These are phyloP conservation scores for Metahyphopichia silvanorum DNA, from an alignment of 805 yeast species.

Conservation along the genomic window DNA sequence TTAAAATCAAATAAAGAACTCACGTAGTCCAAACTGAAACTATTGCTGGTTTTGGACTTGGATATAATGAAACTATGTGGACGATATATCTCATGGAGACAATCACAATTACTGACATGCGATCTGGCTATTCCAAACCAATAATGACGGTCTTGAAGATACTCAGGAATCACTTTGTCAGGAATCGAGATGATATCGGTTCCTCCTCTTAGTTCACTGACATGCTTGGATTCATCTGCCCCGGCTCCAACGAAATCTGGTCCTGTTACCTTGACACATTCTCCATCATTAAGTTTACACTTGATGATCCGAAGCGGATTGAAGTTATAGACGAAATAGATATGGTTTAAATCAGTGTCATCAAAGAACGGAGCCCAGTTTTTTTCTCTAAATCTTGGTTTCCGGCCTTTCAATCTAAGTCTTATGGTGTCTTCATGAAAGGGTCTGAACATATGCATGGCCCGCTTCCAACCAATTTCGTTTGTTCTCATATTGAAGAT, in stretches of 20 bases:
- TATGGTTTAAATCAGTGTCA: too few relatives aligned
- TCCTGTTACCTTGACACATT: slow-evolving; percentile 5
- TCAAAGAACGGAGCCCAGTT: slow-evolving; percentile 26
- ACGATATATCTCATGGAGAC: slow-evolving; percentile 13
- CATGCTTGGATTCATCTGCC: slow-evolving; percentile 4
- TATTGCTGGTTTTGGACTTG: too few relatives aligned
- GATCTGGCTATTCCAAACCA: slow-evolving; percentile 20
- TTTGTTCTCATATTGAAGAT: slow-evolving; percentile 9
- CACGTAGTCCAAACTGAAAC: too few relatives aligned
- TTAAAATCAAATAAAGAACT: too few relatives aligned
- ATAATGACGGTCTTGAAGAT: slow-evolving; percentile 6
- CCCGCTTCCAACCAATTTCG: slow-evolving; percentile 7
- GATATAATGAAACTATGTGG: too few relatives aligned
- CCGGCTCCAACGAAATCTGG: slow-evolving; percentile 4
- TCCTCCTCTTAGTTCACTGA: slow-evolving; percentile 9
- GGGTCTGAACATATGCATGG: slow-evolving; percentile 10
- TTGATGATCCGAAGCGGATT: slow-evolving; percentile 6
- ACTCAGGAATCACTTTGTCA: slow-evolving; percentile 5
- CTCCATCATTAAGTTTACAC: slow-evolving; percentile 7
- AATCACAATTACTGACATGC: slow-evolving; percentile 14
- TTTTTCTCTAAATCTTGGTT: slow-evolving; percentile 13
- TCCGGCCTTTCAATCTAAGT: slow-evolving; percentile 7
- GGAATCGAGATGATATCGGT: slow-evolving; percentile 7
- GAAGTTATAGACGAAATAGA: slow-evolving; percentile 7
- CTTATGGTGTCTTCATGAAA: slow-evolving; percentile 8